Conservation (phyloP, 75 land plant genomes). For the Adiantum capillusveneris region DNA sequence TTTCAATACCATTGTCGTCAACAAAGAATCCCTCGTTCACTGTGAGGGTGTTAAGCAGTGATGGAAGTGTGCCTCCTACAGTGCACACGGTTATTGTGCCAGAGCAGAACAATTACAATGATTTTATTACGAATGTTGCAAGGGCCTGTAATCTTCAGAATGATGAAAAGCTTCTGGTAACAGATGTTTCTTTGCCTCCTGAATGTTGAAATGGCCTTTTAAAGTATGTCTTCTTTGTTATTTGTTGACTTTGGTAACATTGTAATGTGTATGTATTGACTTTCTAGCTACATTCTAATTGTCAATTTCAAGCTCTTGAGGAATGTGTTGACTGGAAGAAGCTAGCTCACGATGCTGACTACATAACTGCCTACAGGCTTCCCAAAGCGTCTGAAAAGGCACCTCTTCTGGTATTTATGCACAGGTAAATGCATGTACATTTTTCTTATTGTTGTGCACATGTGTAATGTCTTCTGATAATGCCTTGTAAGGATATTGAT, state of each 20-base stretch:
- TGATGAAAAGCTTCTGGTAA: conserved; percentile 44
- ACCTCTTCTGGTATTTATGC: conserved; percentile 30
- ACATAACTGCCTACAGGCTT: conserved; percentile 53
- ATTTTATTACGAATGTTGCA: conserved; percentile 38
- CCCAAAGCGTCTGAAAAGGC: conserved; percentile 14
- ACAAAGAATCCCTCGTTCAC: conserved; percentile 42
- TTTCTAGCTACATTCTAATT: too few species aligned
- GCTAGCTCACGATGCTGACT: conserved; percentile 65
- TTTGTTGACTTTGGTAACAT: too few species aligned
- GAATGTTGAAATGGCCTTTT: too few species aligned
- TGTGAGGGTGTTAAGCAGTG: conserved; percentile 52
- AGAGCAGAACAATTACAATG: conserved; percentile 45
- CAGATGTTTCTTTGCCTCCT: too few species aligned
- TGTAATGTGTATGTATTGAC: too few species aligned
- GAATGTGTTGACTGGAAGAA: too few species aligned
- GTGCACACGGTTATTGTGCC: conserved; percentile 48
- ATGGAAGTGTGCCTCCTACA: conserved; percentile 62
- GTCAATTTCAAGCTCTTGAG: too few species aligned
- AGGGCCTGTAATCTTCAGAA: conserved; percentile 37
- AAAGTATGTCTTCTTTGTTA: too few species aligned
- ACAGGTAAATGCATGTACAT: too few species aligned
- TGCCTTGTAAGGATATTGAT: too few species aligned
- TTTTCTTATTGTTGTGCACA: too few species aligned
- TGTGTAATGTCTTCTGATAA: too few species aligned
- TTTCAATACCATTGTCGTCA: conserved; percentile 66